Conservation (phyloP, 2,329 filamentous ascomycete genomes). For the Alternaria sp. region DNA sequence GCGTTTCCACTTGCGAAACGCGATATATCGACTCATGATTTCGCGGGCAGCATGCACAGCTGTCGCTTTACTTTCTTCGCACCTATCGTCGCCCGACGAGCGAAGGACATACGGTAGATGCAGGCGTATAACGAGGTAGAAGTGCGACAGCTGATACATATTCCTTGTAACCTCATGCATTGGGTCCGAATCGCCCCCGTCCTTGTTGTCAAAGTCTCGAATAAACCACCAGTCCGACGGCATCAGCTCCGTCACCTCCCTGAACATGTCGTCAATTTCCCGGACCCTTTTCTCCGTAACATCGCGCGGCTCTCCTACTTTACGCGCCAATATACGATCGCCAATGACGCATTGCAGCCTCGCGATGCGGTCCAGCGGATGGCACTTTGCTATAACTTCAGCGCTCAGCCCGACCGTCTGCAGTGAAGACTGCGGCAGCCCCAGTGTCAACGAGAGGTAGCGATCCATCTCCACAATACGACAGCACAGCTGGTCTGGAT, state of each 20-base stretch:
- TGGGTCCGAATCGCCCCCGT: not conserved
- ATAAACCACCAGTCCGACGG: slow-evolving; percentile 31
- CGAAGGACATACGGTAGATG: slow-evolving; percentile 28
- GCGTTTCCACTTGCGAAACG: slow-evolving; percentile 15
- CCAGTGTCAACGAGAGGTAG: slow-evolving; percentile 51
- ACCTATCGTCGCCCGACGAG: slow-evolving; percentile 7
- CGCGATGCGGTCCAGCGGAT: slow-evolving; percentile 41
- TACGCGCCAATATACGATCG: slow-evolving; percentile 46
- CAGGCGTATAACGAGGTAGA: slow-evolving; percentile 18
- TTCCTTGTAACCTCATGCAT: slow-evolving; percentile 14
- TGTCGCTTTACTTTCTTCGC: slow-evolving; percentile 23
- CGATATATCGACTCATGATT: slow-evolving; percentile 16
- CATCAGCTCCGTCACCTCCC: slow-evolving; percentile 20
- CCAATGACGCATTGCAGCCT: slow-evolving; percentile 42
- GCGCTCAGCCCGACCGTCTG: slow-evolving; percentile 9
- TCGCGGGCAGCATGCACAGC: slow-evolving; percentile 24
- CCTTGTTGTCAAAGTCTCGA: not conserved
- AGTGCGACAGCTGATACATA: slow-evolving; percentile 23
- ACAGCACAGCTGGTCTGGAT: slow-evolving; percentile 45
- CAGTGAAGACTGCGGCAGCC: slow-evolving; percentile 45
- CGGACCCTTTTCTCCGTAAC: slow-evolving; percentile 16
- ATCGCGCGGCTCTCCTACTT: not conserved
- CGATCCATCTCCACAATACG: slow-evolving; percentile 50
- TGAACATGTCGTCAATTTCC: slow-evolving; percentile 28
- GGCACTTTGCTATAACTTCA: slow-evolving; percentile 17